Evolutionary conservation across 495 filamentous ascomycete genomes (phyloP).

Genomic region (Penicillium flavigenum): DNA sequence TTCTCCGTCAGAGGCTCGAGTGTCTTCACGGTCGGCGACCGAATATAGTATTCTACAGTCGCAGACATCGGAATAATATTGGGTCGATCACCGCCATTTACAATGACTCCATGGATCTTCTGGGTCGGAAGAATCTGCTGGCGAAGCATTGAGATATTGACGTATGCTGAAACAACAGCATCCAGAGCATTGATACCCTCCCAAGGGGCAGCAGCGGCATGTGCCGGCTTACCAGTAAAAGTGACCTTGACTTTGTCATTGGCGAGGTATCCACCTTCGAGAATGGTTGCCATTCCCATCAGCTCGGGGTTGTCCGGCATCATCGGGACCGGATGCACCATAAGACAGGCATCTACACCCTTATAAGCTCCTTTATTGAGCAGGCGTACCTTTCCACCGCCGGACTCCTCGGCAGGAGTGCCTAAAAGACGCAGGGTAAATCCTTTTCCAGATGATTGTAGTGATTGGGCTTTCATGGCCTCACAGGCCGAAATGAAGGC

Average conservation of each 20-base stretch:
- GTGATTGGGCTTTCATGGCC: slow-evolving; percentile 28
- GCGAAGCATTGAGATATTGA: slow-evolving; percentile 57
- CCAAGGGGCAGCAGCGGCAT: slow-evolving; percentile 64
- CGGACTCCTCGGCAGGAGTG: slow-evolving; percentile 47
- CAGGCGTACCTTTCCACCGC: slow-evolving; percentile 50
- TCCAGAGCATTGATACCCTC: slow-evolving; percentile 66
- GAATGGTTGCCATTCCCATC: slow-evolving; percentile 33
- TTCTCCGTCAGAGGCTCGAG: slow-evolving; percentile 47
- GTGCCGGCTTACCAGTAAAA: slow-evolving; percentile 51
- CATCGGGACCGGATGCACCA: slow-evolving; percentile 53
- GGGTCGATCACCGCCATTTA: slow-evolving; percentile 45
- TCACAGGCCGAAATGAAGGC: slow-evolving; percentile 43
- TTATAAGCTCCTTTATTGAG: slow-evolving; percentile 52
- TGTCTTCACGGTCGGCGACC: slow-evolving; percentile 46
- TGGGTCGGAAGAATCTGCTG: slow-evolving; percentile 56
- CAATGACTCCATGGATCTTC: slow-evolving; percentile 47
- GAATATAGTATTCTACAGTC: slow-evolving; percentile 55
- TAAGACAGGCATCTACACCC: slow-evolving; percentile 48
- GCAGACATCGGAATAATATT: slow-evolving; percentile 58
- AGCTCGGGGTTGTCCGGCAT: slow-evolving; percentile 25
- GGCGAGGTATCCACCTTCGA: slow-evolving; percentile 50
- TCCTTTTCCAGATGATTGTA: slow-evolving; percentile 12
- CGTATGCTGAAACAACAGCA: slow-evolving; percentile 61
- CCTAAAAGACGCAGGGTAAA: slow-evolving; percentile 44
- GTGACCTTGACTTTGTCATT: slow-evolving; percentile 51